Evolutionary conservation across 495 filamentous ascomycete species (phyloP).

Genomic region (Extremus antarcticus): DNA sequence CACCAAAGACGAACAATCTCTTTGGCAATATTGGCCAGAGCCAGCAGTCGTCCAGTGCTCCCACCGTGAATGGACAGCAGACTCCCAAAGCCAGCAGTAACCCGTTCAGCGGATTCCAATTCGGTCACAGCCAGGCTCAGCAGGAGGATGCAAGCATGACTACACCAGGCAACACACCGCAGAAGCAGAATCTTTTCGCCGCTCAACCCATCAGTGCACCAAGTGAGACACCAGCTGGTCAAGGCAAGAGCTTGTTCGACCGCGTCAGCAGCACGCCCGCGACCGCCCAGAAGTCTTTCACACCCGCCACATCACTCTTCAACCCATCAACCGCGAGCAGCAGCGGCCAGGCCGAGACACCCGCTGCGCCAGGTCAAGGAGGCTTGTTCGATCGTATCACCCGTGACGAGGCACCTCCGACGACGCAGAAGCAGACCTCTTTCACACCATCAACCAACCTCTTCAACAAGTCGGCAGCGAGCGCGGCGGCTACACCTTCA

Average conservation of each 20-base stretch:
- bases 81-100: neutral
- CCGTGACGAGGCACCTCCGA: neutral
- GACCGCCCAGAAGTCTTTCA: conserved; percentile 2
- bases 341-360: neutral
- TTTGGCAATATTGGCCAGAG: neutral
- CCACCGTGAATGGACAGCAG: neutral
- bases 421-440: neutral
- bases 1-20: conserved; percentile 6
- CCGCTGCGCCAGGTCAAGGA: neutral
- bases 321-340: neutral
- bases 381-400: neutral
- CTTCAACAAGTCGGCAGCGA: neutral
- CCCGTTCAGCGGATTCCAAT: conserved; percentile 2
- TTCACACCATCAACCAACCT: neutral
- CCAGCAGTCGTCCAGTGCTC: neutral
- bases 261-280: conserved; percentile 7
- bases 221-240: neutral
- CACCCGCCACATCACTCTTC: conserved; percentile 4
- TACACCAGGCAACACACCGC: conserved; percentile 11
- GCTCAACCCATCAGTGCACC: neutral
- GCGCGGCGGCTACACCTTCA: neutral
- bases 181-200: neutral
- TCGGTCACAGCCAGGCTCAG: conserved; percentile 1
- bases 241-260: conserved; percentile 15
- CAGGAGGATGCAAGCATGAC: conserved; percentile 16